These are phyloP conservation scores for Erysimum cheiranthoides DNA, from an alignment of 345 rosid species.

Conservation along the genomic window DNA sequence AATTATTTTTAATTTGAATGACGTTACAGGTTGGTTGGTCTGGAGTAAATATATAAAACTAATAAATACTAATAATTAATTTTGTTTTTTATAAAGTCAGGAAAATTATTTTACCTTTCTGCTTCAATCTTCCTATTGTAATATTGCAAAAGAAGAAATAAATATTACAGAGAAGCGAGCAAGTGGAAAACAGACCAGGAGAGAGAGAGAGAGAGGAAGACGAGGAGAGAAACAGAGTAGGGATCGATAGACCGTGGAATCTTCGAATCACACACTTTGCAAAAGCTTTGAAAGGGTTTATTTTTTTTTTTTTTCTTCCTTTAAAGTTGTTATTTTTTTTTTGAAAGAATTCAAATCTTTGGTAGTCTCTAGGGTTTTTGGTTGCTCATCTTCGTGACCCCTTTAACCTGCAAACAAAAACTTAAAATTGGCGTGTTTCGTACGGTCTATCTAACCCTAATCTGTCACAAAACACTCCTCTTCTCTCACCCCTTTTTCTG, in stretches of 20 bases:
- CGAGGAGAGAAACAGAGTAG: constrained; percentile 39
- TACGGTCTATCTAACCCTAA: constrained; percentile 82
- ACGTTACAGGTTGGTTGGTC: neutral
- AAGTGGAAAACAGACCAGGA: constrained; percentile 37
- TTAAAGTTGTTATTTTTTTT: neutral
- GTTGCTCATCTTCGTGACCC: constrained; percentile 44
- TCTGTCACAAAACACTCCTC: constrained; percentile 50
- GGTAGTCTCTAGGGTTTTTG: constrained; percentile 23
- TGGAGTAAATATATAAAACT: neutral
- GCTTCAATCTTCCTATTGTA: too few species aligned
- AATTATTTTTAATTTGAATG: too few species aligned
- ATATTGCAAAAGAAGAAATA: neutral
- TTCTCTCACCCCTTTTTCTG: constrained; percentile 29
- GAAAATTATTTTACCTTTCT: constrained; percentile 11
- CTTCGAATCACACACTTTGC: constrained; percentile 61
- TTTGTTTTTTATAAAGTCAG: neutral
- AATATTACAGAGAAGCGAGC: constrained; percentile 9
- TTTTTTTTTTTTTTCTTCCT: neutral
- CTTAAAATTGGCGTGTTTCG: constrained; percentile 62
- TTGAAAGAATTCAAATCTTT: neutral
- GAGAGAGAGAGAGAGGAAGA: constrained; percentile 35
- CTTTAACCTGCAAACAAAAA: constrained; percentile 29
- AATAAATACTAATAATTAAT: neutral
- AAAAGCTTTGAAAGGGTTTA: neutral
- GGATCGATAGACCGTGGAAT: constrained; percentile 87